A percentile compares a stretch with the other conserved stretches of the same genome.
Evolutionary conservation across 805 yeast species (phyloP).

Genomic region (Millerago galiae): DNA sequence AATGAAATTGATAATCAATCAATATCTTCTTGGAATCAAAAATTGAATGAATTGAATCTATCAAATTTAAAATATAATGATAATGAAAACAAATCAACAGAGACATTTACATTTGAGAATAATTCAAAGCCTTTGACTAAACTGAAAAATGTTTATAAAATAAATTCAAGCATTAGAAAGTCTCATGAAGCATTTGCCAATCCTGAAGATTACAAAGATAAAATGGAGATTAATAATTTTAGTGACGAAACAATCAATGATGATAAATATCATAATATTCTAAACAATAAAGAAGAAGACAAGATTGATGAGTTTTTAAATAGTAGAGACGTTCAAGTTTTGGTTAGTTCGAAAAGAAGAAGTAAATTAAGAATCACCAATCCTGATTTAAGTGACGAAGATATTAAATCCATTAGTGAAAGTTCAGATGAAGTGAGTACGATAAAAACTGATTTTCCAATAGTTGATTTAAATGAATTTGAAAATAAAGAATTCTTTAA

Average conservation of each 20-base stretch:
- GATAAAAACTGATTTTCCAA: neutral
- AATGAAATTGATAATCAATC: constrained; percentile 19
- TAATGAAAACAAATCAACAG: constrained; percentile 4
- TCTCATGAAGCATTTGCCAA: constrained; percentile 16
- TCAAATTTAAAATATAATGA: neutral
- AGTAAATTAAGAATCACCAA: constrained; percentile 54
- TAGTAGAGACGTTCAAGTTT: constrained; percentile 60
- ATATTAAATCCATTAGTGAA: constrained; percentile 1
- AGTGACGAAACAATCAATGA: neutral
- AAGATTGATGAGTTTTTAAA: constrained; percentile 38
- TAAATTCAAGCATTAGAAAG: constrained; percentile 1
- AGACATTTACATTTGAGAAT: constrained; percentile 9
- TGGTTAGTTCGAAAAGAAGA: constrained; percentile 61
- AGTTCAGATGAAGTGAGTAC: constrained; percentile 2
- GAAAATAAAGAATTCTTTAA: constrained; percentile 15
- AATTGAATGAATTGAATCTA: constrained; percentile 18
- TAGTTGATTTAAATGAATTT: constrained; percentile 2
- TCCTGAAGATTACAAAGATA: constrained; percentile 22
- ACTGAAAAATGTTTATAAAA: constrained; percentile 5
- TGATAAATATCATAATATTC: neutral
- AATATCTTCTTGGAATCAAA: constrained; percentile 21
- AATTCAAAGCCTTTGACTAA: constrained; percentile 1
- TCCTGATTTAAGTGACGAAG: constrained; percentile 36
- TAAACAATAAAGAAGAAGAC: constrained; percentile 15
- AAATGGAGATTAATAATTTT: constrained; percentile 11